Evolutionary conservation across 2,329 filamentous ascomycete species (phyloP), one percentile per base, ranked within the genome.

Genomic region (Arthrobotrys musiformis): DNA sequence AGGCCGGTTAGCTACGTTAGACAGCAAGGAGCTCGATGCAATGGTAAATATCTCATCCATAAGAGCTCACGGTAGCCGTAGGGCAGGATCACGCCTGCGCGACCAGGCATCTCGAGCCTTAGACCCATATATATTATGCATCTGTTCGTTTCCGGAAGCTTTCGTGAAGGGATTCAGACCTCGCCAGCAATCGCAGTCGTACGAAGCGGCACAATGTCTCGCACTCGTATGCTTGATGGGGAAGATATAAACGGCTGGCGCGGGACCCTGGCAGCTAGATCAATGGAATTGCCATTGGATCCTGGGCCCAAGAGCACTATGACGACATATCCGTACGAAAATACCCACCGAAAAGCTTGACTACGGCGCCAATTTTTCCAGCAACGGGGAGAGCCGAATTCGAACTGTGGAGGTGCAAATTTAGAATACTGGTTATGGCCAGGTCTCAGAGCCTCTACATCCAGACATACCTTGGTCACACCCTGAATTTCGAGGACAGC

Each of bases 161-260:
- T 60, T 37, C 9, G 17, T 60, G 22, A 40, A 40, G 9, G 33
- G 19, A 19, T 62, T 28, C 44, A 64, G 44, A 8, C 35, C 13
- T 50, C 11, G 33, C 62, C 0, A 26, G 13, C 13, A 26, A 63
- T 33, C 17, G n/a, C 35, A 28, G 48, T 74, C 70, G 70, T 74
- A 74, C 70, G 70, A n/a, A 74, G 54, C 54, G 48, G 52, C 40
- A 62, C 17, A n/a, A 62, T 69, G 44, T 69, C 42, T 69, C 35
- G 56, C 63, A 63, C 52, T 42, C 44, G 64, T 64, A 42, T 22
- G 46, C 54, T 69, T 48, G 33, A 33, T 48, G 35, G 26, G 50
- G 52, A 50, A 74, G 50, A 66, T 58, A 50, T 60, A 74, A 74
- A 74, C 61, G 70, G 61, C 70, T 60, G 46, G 69, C 69, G 61